A percentile compares a stretch with the other conserved stretches of the same genome.
These are phyloP conservation scores for Calonectria hongkongensis DNA, from an alignment of 2,329 filamentous ascomycete species.

Conservation along the genomic window DNA sequence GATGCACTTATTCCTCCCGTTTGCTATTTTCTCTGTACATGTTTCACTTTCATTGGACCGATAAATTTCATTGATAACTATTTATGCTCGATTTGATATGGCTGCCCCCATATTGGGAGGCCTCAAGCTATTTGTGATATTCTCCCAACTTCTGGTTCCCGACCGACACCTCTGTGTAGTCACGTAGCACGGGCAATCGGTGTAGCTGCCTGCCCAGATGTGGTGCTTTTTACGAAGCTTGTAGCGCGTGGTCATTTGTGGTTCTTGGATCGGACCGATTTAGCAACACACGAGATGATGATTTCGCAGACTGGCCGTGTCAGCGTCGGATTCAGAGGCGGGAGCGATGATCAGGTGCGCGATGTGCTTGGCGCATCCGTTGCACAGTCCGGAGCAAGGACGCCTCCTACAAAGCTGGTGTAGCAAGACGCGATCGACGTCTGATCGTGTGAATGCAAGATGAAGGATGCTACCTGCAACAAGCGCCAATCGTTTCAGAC, in stretches of 20 bases:
- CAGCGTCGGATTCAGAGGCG: conserved; percentile 57
- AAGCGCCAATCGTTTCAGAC: conserved; percentile 70
- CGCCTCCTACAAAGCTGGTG: conserved; percentile 70
- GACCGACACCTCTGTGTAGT: neutral
- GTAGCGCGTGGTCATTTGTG: neutral
- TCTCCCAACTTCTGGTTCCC: neutral
- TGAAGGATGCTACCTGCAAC: conserved; percentile 71
- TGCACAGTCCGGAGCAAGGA: conserved; percentile 67
- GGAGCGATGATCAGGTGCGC: conserved; percentile 69
- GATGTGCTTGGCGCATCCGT: conserved; percentile 68
- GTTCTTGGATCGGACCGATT: neutral
- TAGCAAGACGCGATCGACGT: conserved; percentile 71
- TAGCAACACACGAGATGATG: neutral
- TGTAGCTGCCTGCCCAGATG: neutral
- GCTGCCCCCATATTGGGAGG: neutral
- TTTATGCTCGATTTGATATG: neutral
- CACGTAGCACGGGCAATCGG: neutral
- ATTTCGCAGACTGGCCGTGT: neutral
- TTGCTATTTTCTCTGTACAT: neutral
- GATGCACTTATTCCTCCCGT: neutral
- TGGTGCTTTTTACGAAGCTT: neutral
- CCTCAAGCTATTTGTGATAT: neutral
- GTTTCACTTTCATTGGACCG: neutral
- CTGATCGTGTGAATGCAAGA: conserved; percentile 73
- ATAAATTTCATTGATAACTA: conserved; percentile 57